These are phyloP conservation scores for Penicillium cosmopolitanum DNA, from an alignment of 495 filamentous ascomycete species.

Conservation along the genomic window DNA sequence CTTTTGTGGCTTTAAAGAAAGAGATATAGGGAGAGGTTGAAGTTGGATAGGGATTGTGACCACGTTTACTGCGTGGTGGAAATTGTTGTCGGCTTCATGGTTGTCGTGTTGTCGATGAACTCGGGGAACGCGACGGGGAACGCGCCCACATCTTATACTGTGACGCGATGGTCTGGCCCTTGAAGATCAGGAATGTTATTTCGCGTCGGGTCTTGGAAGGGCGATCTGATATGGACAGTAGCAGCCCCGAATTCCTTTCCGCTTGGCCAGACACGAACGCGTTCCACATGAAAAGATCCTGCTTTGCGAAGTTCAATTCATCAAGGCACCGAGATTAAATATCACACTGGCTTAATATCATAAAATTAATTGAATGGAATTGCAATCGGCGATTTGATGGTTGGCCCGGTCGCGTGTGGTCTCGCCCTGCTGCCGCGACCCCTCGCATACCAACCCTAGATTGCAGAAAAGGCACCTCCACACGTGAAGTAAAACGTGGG, in stretches of 20 bases:
- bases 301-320: neutral
- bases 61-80: constrained; percentile 5
- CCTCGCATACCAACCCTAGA: constrained; percentile 18
- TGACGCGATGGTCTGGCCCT: constrained; percentile 19
- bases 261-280: constrained; percentile 11
- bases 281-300: neutral
- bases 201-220: constrained; percentile 22
- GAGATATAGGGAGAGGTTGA: neutral
- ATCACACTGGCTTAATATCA: too few relatives aligned
- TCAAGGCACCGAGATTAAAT: too few relatives aligned
- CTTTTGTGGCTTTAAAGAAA: neutral
- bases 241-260: constrained; percentile 33
- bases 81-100: constrained; percentile 14
- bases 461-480: neutral
- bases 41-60: constrained; percentile 11
- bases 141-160: constrained; percentile 23
- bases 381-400: neutral
- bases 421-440: constrained; percentile 1
- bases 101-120: neutral
- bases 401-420: neutral
- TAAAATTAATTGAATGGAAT: too few relatives aligned
- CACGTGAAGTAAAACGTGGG: neutral
- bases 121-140: constrained; percentile 12
- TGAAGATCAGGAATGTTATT: constrained; percentile 26
- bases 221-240: constrained; percentile 24